Base-by-base conservation (phyloP, 345 rosid genomes). In the Eucalyptus camaldulensis region DNA sequence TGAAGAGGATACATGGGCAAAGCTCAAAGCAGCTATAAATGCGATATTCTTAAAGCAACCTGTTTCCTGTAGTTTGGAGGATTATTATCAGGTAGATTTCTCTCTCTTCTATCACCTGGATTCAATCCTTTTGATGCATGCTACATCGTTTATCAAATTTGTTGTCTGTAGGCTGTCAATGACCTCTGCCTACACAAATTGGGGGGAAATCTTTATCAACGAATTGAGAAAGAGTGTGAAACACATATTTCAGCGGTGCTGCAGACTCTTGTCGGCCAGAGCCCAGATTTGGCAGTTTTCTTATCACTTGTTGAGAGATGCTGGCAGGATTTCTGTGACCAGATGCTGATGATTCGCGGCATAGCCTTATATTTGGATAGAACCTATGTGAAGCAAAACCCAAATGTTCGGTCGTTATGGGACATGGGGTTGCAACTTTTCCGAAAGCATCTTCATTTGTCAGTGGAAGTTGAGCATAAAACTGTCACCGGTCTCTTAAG, bases 381-480 rank as follows among this genome's bases (percentile, higher is more conserved):
- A 91, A 97, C 97, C 62, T 97, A 97, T 90, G 99, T 97, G 88
- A 98, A 97, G 92, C 99, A 95, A 91, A 96, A 94, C 90, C 94
- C 97, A 83, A 95, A 93, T 93, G 96, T 96, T 80, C 95, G 96
- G 31, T 98, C 99, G 1, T 90, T 98, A 88, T 98, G 99, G 99
- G 99, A 97, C 92, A 97, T 97, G 99, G 99, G 99, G 88, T 93
- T 98, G 95, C 99, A 95, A 87, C 98, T 98, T 90, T 98, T 97
- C 91, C 93, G 97, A 81, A 97, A 96, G 93, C 96, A 95, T 93
- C 98, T 97, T 91, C 94, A 97, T 88, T 86, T 96, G 89, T 94
- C 94, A 89, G 92, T 93, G 43, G 99, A 96, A 93, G 99, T 97
- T 89, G 98, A 97, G 94, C 98, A 96, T 92, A 95, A 97, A 94